Evolutionary conservation across 805 yeast genomes (phyloP).

Genomic region (Candida chauliodis): DNA sequence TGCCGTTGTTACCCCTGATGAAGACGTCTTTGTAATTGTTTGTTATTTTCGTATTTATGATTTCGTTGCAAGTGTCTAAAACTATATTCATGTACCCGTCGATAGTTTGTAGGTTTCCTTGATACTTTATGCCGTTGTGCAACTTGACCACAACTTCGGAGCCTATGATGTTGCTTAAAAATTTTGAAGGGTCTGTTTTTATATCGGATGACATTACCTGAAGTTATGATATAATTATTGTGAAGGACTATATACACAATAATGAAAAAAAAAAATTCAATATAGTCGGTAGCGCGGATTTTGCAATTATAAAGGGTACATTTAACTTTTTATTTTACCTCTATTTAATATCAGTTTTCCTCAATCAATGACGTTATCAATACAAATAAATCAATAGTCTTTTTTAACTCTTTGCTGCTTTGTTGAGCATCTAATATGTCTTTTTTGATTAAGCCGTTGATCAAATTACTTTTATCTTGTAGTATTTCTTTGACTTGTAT

Average conservation of each 20-base stretch:
- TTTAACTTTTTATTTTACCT: no score
- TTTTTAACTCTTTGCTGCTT: slow-evolving; percentile 28
- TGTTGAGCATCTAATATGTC: slow-evolving; percentile 37
- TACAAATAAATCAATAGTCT: slow-evolving; percentile 54
- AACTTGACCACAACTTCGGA: slow-evolving; percentile 77
- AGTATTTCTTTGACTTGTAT: slow-evolving; percentile 51
- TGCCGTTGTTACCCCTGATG: slow-evolving; percentile 82
- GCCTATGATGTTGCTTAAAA: slow-evolving; percentile 76
- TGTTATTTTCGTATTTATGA: slow-evolving; percentile 41
- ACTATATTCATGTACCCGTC: slow-evolving; percentile 98
- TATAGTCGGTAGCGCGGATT: no score
- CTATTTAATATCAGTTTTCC: slow-evolving; percentile 1
- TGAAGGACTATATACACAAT: no score
- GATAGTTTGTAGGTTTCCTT: slow-evolving; percentile 69
- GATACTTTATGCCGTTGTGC: slow-evolving; percentile 80
- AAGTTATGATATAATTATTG: no score
- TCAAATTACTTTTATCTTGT: slow-evolving; percentile 48
- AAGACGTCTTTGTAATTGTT: slow-evolving; percentile 73
- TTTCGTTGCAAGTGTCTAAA: slow-evolving; percentile 71
- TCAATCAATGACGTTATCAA: slow-evolving; percentile 45
- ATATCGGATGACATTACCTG: slow-evolving; percentile 12
- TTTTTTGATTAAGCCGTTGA: slow-evolving; percentile 60
- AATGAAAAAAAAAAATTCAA: not conserved
- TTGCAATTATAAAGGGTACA: no score
- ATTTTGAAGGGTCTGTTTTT: slow-evolving; percentile 68